phyloP scores from a whole-genome alignment of 495 filamentous ascomycete species.

The Xylaria bambusicola region DNA sequence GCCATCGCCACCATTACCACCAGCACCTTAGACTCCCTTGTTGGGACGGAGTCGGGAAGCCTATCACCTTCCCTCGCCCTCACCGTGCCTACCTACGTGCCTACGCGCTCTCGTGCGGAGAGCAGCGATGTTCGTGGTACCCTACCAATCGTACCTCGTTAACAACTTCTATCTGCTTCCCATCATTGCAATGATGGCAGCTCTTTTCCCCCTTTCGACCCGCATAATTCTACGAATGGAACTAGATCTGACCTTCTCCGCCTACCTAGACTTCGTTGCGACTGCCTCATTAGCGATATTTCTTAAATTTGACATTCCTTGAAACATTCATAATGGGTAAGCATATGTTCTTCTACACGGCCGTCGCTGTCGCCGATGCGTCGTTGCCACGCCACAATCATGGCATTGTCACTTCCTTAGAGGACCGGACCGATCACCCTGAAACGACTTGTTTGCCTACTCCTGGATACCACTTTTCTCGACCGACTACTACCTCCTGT shows the following conservation, averaged over 20 bases:
- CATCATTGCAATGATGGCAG: constrained; percentile 1
- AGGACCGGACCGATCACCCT: constrained; percentile 11
- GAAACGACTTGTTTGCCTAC: background rate
- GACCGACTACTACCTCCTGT: constrained; percentile 23
- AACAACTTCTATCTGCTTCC: background rate
- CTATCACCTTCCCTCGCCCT: background rate
- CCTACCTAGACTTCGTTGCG: constrained; percentile 24
- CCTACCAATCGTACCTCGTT: constrained; percentile 10
- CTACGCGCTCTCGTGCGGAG: background rate
- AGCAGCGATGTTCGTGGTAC: background rate
- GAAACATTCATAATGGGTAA: constrained; percentile 52
- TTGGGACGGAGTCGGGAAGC: constrained; percentile 1
- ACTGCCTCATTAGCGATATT: constrained; percentile 29
- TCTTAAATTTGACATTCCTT: constrained; percentile 31
- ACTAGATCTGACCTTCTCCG: constrained; percentile 21
- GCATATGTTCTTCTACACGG: constrained; percentile 38
- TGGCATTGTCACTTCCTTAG: constrained; percentile 23
- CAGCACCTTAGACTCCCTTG: background rate
- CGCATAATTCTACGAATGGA: constrained; percentile 3
- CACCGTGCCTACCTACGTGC: background rate
- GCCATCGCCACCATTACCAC: background rate
- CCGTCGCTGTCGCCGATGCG: constrained; percentile 31
- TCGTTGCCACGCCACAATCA: constrained; percentile 29
- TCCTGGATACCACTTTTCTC: constrained; percentile 11
- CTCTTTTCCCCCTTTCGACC: background rate